A percentile compares a stretch with the other conserved stretches of the same genome.
These are phyloP conservation scores for Dendryphion nanum DNA, from an alignment of 2,329 filamentous ascomycete species.

Conservation along the genomic window DNA sequence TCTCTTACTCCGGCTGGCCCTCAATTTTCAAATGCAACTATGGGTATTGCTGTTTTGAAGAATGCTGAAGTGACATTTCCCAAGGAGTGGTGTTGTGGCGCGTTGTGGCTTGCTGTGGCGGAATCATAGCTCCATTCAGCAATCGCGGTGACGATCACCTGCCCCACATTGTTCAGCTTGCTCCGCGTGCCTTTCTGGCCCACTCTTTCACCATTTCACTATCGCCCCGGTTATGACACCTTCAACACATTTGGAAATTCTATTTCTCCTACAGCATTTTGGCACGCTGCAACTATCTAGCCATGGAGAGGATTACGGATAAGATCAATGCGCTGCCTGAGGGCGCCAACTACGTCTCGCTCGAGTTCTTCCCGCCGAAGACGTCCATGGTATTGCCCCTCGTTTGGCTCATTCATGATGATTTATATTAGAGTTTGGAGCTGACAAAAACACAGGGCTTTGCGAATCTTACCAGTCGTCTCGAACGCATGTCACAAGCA, in stretches of 20 bases:
- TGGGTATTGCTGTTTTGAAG: too few relatives aligned
- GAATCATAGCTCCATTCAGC: too few relatives aligned
- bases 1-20: too few relatives aligned
- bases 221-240: constrained; percentile 30
- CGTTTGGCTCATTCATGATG: constrained; percentile 9
- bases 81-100: too few relatives aligned
- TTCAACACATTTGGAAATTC: constrained; percentile 9
- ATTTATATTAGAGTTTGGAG: too few relatives aligned
- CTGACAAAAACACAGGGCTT: constrained; percentile 73
- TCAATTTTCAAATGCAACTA: too few relatives aligned
- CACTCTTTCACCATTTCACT: constrained; percentile 15
- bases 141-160: constrained; percentile 6
- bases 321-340: constrained; percentile 89
- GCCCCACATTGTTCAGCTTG: constrained; percentile 26
- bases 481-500: constrained; percentile 91
- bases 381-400: constrained; percentile 67
- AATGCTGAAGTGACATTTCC: too few relatives aligned
- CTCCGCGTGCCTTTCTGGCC: constrained; percentile 9
- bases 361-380: constrained; percentile 99
- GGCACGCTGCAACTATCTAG: constrained; percentile 3
- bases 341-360: constrained; percentile 83
- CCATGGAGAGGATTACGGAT: constrained; percentile 73
- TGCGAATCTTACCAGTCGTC: constrained; percentile 85
- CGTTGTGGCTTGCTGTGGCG: too few relatives aligned
- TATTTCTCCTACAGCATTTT: constrained; percentile 1